Evolutionary conservation across 352 stramenopile genomes (phyloP).

Genomic region (Phytophthora parvispora): DNA sequence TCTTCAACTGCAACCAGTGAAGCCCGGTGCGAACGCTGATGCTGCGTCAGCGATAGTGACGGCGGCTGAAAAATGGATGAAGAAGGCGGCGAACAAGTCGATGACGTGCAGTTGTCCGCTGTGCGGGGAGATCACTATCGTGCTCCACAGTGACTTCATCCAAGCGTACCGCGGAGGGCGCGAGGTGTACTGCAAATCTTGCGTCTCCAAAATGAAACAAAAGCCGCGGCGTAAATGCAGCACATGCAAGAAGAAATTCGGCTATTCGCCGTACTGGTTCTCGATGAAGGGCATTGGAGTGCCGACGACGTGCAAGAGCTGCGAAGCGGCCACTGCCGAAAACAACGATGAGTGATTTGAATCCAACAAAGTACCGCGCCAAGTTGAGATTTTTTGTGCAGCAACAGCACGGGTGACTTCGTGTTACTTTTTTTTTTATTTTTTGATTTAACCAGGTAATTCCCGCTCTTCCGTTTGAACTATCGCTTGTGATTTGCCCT

Average conservation of each 20-base stretch:
- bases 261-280: constrained; percentile 29
- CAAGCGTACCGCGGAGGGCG: constrained; percentile 14
- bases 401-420: too few species aligned
- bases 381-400: too few species aligned
- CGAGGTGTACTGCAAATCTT: constrained; percentile 35
- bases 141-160: constrained; percentile 35
- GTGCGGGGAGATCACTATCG: constrained; percentile 35
- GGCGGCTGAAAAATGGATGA: neutral
- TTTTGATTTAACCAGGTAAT: neutral
- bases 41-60: neutral
- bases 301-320: constrained; percentile 34
- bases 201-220: constrained; percentile 1
- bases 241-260: constrained; percentile 9
- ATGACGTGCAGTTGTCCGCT: constrained; percentile 46
- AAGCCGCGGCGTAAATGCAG: neutral
- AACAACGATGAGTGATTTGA: neutral
- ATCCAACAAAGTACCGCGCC: neutral
- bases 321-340: constrained; percentile 20
- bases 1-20: constrained; percentile 28
- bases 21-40: neutral
- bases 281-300: constrained; percentile 43
- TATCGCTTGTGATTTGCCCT: neutral
- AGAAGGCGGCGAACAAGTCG: neutral
- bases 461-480: neutral
- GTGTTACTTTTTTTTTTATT: neutral